phyloP scores from a whole-genome alignment of 2,329 filamentous ascomycete species.

The Fusarium bulbicola region DNA sequence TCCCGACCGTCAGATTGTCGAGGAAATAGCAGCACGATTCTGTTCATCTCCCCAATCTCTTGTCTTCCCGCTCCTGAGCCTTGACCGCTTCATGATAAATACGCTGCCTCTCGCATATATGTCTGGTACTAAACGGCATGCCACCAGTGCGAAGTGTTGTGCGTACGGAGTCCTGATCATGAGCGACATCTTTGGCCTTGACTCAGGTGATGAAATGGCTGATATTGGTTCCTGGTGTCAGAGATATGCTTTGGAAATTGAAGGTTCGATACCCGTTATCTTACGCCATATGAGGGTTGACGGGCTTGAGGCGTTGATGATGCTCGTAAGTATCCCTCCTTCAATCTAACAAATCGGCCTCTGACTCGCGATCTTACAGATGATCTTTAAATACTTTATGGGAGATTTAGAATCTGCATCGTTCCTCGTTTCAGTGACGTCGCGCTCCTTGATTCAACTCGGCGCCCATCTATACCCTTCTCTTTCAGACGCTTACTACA shows the following conservation, averaged over 20 bases:
- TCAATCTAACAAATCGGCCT: rapidly evolving
- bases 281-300: neutral
- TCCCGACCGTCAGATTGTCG: neutral
- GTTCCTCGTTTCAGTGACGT: neutral
- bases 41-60: neutral
- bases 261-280: rapidly evolving
- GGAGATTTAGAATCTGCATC: neutral
- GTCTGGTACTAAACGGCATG: rapidly evolving
- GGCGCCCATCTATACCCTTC: neutral
- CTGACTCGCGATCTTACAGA: rapidly evolving
- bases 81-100: rapidly evolving
- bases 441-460: neutral
- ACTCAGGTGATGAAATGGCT: neutral
- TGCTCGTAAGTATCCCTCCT: neutral
- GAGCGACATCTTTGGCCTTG: neutral
- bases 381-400: neutral
- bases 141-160: neutral
- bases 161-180: neutral
- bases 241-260: neutral
- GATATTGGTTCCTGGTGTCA: neutral
- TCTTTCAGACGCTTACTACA: rapidly evolving
- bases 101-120: neutral
- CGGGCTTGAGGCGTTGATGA: neutral
- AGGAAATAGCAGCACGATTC: neutral
- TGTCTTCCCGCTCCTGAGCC: neutral